Evolutionary conservation across 2,329 filamentous ascomycete species (phyloP), one percentile per base, ranked within the genome.

Genomic region (Fusarium sp.): DNA sequence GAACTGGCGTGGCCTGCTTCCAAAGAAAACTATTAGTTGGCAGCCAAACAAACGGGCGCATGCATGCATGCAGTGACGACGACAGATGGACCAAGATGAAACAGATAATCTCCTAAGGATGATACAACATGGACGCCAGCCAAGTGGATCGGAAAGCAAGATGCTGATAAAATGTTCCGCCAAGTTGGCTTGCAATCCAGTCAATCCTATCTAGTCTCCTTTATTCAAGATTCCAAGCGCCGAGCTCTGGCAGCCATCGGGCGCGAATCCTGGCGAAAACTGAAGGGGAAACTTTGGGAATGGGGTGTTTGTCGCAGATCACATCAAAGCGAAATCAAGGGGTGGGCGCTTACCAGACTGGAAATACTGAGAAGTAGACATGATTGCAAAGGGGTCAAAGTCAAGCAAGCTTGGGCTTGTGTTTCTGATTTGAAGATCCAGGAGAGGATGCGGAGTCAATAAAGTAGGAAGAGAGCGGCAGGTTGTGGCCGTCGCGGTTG

Each of bases 51-150:
- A 74, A 72, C 63, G 71, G 72, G 72, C 69, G 71, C 71, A 72
- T 74, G 72, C 71, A 72, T 74, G 72, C 71, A 73, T 72, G 71
- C 62, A 69, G 74, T 74, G 72, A 74, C 72, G 70, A 73, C 62
- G 55, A 72, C 70, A 67, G 61, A 74, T 72, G 67, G 69, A 44
- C 71, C 65, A 68, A 71, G 67, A 74, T 74, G 72, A 74, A 74
- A 74, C 72, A 74, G 62, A 72, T 67, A 74, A 74, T 76, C 64
- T 74, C 74, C 70, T 76, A 67, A 72, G 74, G 67, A 75, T 76
- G 74, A 76, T 67, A 74, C 70, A 73, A 67, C 55, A 75, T 64
- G 70, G 56, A 61, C 62, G 65, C 71, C 70, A 73, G 64, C 56
- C 65, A 72, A 67, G 72, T 74, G 72, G 72, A 75, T 62, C 72